Percentiles rank a stretch among this genome's conserved stretches.
These are phyloP conservation scores for Cicer judaicum DNA, from an alignment of 306 rosid genomes.

Conservation along the genomic window DNA sequence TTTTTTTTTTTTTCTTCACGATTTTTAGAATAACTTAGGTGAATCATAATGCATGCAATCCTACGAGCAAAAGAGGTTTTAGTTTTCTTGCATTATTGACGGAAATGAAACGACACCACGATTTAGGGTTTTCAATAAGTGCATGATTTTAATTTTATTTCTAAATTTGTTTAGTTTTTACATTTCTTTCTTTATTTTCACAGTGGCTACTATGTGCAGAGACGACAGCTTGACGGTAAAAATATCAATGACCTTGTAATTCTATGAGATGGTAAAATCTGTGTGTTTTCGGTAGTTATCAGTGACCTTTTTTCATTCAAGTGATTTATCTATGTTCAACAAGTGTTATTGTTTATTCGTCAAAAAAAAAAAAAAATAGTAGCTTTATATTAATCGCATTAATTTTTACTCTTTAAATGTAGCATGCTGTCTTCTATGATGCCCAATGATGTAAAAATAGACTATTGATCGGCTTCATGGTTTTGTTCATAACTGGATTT, in stretches of 20 bases:
- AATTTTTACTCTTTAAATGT: too few species aligned
- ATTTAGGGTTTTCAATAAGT: too few species aligned
- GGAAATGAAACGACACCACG: too few species aligned
- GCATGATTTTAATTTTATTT: too few species aligned
- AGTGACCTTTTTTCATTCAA: background rate
- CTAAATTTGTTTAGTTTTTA: background rate
- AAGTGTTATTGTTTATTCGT: too few species aligned
- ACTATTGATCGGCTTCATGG: slow-evolving; percentile 29
- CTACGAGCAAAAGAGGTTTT: too few species aligned
- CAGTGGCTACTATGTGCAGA: background rate
- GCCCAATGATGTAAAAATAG: slow-evolving; percentile 47
- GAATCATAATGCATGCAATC: too few species aligned
- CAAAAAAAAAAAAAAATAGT: too few species aligned
- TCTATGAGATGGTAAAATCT: background rate
- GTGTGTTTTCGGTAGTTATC: background rate
- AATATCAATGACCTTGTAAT: background rate
- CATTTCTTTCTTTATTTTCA: background rate
- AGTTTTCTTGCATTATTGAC: too few species aligned
- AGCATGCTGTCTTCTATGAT: background rate
- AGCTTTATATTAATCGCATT: too few species aligned
- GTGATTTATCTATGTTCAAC: background rate
- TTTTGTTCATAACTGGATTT: slow-evolving; percentile 40
- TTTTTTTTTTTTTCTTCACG: too few species aligned
- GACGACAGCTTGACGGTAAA: background rate
- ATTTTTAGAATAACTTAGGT: too few species aligned